Conservation (phyloP, 768 basidiomycete genomes). For the Paxillus ammoniavirescens region DNA sequence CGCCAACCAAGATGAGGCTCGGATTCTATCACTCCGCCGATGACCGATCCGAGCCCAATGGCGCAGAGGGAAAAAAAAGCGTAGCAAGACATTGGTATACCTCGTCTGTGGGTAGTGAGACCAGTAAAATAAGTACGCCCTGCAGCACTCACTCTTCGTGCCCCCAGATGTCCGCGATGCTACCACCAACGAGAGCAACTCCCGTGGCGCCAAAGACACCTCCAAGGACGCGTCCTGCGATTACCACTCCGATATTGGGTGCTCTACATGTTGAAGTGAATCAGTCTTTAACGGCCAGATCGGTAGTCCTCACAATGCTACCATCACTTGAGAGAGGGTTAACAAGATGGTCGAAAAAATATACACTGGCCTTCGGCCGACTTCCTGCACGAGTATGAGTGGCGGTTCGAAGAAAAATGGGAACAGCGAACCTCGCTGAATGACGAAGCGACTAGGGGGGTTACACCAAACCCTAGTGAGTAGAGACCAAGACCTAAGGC, state of each 20-base stretch:
- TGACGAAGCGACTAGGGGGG: constrained; percentile 61
- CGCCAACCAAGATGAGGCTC: constrained; percentile 62
- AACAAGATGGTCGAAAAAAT: constrained; percentile 50
- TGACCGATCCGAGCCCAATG: constrained; percentile 60
- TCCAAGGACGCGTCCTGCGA: constrained; percentile 57
- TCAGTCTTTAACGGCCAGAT: neutral
- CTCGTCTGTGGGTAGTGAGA: constrained; percentile 46
- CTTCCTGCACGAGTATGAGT: constrained; percentile 41
- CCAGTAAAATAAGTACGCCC: neutral
- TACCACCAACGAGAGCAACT: constrained; percentile 66
- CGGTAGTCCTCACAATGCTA: constrained; percentile 24
- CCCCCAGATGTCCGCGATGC: constrained; percentile 68
- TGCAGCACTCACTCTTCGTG: constrained; percentile 49
- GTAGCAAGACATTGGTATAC: constrained; percentile 74
- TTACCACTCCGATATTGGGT: constrained; percentile 51
- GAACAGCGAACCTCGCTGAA: constrained; percentile 50
- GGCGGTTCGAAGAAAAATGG: neutral
- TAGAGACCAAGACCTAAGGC: constrained; percentile 51
- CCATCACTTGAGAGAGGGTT: constrained; percentile 47
- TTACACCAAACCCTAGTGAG: constrained; percentile 56
- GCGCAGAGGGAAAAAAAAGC: constrained; percentile 54
- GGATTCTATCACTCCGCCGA: constrained; percentile 64
- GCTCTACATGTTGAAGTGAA: constrained; percentile 25
- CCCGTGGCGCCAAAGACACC: constrained; percentile 65
- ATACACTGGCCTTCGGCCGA: constrained; percentile 63